A percentile compares a stretch with the other conserved stretches of the same genome.
Evolutionary conservation across 2,329 filamentous ascomycete species (phyloP).

Genomic region (Penicillium paneum): DNA sequence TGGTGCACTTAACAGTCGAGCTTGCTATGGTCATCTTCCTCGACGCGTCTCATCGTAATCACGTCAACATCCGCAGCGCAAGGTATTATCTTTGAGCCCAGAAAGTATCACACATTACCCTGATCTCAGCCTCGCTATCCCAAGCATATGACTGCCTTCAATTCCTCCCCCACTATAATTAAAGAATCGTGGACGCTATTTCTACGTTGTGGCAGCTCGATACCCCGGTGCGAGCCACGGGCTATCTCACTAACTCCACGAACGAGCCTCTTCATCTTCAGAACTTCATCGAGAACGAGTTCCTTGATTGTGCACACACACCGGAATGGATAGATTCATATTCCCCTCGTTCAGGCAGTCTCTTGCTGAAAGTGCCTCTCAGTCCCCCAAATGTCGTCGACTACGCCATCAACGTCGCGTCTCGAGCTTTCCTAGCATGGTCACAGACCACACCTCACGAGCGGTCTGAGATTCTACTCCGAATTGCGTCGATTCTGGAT

Average conservation of each 20-base stretch:
- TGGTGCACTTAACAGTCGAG: too few relatives aligned
- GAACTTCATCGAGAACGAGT: not conserved
- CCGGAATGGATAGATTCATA: not conserved
- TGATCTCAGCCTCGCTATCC: too few relatives aligned
- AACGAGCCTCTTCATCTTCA: not conserved
- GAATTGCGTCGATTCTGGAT: not conserved
- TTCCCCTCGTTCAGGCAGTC: not conserved
- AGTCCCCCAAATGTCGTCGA: not conserved
- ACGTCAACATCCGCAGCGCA: too few relatives aligned
- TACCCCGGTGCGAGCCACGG: not conserved
- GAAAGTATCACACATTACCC: too few relatives aligned
- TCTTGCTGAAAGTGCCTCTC: not conserved
- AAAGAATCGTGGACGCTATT: not conserved
- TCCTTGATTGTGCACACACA: not conserved
- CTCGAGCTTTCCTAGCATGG: not conserved
- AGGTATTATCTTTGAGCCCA: too few relatives aligned
- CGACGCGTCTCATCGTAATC: too few relatives aligned
- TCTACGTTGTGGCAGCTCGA: not conserved
- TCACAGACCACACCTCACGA: accelerated
- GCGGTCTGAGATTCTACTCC: not conserved
- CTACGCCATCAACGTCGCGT: not conserved
- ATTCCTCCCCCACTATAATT: too few relatives aligned
- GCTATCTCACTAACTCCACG: too few relatives aligned
- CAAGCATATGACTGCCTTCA: too few relatives aligned
- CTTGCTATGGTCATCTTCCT: too few relatives aligned